Evolutionary conservation across 192 early-diverging fungal genomes (phyloP).

Genomic region (Coemansia sp.): DNA sequence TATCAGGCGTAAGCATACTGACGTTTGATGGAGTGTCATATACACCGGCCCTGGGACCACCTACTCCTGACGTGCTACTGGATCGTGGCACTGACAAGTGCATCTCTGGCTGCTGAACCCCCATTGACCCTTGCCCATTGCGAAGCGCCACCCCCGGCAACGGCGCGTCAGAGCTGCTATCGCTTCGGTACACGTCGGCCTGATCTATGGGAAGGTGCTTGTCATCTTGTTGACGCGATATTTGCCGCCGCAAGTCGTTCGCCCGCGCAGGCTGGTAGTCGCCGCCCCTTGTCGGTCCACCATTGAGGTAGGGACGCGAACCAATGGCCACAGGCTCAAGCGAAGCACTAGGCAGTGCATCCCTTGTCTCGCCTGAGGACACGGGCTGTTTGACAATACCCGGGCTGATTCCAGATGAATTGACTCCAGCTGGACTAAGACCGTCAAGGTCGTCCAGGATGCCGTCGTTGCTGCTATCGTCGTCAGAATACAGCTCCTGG

Average conservation of each 20-base stretch:
- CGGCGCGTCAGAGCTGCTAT: background rate
- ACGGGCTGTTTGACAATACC: background rate
- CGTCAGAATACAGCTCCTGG: constrained; percentile 41
- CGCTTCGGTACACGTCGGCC: background rate
- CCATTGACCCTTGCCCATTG: background rate
- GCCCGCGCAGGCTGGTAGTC: background rate
- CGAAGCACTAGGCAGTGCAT: background rate
- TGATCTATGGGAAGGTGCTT: background rate
- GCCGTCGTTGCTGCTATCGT: constrained; percentile 33
- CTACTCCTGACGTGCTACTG: background rate
- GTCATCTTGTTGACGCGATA: constrained; percentile 9
- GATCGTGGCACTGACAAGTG: background rate
- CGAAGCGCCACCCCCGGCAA: background rate
- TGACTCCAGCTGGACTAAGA: constrained; percentile 21
- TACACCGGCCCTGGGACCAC: background rate
- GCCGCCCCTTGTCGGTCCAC: background rate
- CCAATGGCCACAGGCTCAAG: background rate
- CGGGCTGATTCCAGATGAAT: constrained; percentile 10
- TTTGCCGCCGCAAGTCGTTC: constrained; percentile 16
- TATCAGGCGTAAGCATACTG: constrained; percentile 39
- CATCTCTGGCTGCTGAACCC: background rate
- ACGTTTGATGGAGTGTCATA: background rate
- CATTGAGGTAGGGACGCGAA: background rate
- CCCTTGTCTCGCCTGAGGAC: background rate
- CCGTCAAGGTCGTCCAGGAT: constrained; percentile 35